A percentile compares a stretch with the other conserved stretches of the same genome.
Evolutionary conservation across 768 basidiomycete species (phyloP).

Genomic region (Sutorius australiensis): DNA sequence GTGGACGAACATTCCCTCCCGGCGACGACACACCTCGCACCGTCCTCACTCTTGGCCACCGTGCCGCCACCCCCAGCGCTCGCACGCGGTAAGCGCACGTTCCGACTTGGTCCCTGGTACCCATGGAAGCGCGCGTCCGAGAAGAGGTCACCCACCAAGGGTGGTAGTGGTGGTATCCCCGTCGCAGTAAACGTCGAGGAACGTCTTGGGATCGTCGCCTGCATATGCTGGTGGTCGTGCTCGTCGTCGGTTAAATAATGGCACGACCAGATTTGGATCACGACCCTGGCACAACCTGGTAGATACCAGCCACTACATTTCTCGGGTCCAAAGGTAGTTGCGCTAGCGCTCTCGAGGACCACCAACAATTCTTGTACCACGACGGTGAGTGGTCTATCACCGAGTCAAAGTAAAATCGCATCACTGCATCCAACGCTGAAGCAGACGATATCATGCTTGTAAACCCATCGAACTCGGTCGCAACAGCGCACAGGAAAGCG

Average conservation of each 20-base stretch:
- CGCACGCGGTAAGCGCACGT: constrained; percentile 58
- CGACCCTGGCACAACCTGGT: too few species aligned
- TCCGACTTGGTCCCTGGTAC: constrained; percentile 43
- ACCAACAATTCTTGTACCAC: background rate
- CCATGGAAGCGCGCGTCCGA: constrained; percentile 45
- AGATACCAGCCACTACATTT: background rate
- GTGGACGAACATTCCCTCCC: constrained; percentile 67
- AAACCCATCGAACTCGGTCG: constrained; percentile 6
- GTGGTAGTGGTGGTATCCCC: background rate
- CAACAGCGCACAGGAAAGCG: constrained; percentile 36
- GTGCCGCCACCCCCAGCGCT: constrained; percentile 61
- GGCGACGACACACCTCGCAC: constrained; percentile 62
- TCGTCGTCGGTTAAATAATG: background rate
- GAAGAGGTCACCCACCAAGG: constrained; percentile 30
- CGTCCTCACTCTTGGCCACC: constrained; percentile 67
- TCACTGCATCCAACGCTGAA: background rate
- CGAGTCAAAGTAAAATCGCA: background rate
- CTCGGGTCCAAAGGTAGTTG: background rate
- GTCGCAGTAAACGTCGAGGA: constrained; percentile 23
- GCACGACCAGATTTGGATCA: constrained; percentile 7
- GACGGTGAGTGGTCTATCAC: background rate
- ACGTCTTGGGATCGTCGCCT: constrained; percentile 23
- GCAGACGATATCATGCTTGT: constrained; percentile 1
- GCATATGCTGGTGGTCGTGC: constrained; percentile 15
- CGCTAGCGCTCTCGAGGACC: background rate